Conservation (phyloP, 371 early-diverging fungal genomes). For the Mucor irregularis region DNA sequence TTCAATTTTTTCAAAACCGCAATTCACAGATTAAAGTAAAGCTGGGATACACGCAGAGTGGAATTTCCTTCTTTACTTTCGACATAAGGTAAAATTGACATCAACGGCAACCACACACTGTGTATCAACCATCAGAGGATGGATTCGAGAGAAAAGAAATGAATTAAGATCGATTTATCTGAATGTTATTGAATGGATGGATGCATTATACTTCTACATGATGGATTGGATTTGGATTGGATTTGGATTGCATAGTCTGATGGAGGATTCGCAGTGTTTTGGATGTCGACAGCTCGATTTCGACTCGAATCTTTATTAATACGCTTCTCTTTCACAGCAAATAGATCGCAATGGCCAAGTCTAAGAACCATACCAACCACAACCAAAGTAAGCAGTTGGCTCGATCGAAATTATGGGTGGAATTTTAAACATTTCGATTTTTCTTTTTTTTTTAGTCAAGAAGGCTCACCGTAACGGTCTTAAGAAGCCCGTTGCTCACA, state of each 20-base stretch:
- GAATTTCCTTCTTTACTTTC: slow-evolving; percentile 18
- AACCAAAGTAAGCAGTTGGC: slow-evolving; percentile 92
- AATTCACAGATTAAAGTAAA: no score
- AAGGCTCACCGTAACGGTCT: slow-evolving; percentile 99
- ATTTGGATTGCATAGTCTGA: background rate
- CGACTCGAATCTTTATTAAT: background rate
- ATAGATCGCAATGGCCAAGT: slow-evolving; percentile 78
- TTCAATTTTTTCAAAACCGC: no score
- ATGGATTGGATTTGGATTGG: background rate
- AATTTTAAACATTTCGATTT: background rate
- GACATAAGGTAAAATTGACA: slow-evolving; percentile 23
- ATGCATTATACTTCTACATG: background rate
- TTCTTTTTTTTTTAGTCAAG: slow-evolving; percentile 60
- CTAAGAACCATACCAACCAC: slow-evolving; percentile 99
- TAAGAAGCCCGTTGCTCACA: slow-evolving; percentile 90
- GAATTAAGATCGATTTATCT: background rate
- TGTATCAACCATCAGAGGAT: background rate
- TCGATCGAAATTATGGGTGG: background rate
- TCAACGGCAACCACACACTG: background rate
- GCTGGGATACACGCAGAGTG: no score
- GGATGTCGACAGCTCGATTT: no score
- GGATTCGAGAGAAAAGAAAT: background rate
- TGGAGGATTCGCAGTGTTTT: no score
- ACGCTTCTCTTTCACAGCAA: no score
- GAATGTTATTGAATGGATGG: slow-evolving; percentile 9